Conservation (phyloP, 192 early-diverging fungal genomes). For the Funneliformis geosporum region DNA sequence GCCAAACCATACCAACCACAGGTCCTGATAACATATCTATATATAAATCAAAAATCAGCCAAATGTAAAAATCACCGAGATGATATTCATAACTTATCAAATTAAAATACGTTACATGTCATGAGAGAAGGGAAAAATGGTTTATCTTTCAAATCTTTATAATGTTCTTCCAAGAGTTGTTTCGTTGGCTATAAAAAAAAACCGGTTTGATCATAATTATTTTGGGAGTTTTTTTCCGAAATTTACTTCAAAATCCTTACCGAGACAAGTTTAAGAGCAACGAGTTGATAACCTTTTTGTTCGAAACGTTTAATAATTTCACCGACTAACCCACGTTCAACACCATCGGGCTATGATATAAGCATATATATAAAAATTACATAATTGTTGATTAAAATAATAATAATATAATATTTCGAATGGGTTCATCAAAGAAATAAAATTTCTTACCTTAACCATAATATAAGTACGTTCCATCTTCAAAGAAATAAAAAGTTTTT, state of each 20-base stretch:
- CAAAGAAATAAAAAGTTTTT: neutral
- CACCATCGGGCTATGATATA: constrained; percentile 44
- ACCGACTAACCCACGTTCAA: constrained; percentile 84
- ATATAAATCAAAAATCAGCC: neutral
- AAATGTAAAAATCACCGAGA: neutral
- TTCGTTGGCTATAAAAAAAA: constrained; percentile 30
- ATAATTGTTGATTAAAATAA: neutral
- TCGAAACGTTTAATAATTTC: constrained; percentile 95
- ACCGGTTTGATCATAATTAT: neutral
- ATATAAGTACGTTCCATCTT: constrained; percentile 53
- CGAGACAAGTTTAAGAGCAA: constrained; percentile 76
- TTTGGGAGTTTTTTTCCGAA: neutral
- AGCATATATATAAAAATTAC: neutral
- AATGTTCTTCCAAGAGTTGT: constrained; percentile 71
- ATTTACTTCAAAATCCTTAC: neutral
- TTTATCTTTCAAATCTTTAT: constrained; percentile 80
- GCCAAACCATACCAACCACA: constrained; percentile 94
- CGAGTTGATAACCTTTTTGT: constrained; percentile 84
- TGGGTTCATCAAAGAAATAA: neutral
- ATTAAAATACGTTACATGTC: constrained; percentile 8
- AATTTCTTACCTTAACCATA: constrained; percentile 53
- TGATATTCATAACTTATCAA: neutral
- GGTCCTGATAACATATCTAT: constrained; percentile 88
- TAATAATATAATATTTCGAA: too few species aligned
- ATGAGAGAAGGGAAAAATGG: constrained; percentile 88